Percentiles rank a stretch among this genome's conserved stretches.
phyloP scores from a whole-genome alignment of 2,329 filamentous ascomycete genomes.

The Exophiala xenobiotica region DNA sequence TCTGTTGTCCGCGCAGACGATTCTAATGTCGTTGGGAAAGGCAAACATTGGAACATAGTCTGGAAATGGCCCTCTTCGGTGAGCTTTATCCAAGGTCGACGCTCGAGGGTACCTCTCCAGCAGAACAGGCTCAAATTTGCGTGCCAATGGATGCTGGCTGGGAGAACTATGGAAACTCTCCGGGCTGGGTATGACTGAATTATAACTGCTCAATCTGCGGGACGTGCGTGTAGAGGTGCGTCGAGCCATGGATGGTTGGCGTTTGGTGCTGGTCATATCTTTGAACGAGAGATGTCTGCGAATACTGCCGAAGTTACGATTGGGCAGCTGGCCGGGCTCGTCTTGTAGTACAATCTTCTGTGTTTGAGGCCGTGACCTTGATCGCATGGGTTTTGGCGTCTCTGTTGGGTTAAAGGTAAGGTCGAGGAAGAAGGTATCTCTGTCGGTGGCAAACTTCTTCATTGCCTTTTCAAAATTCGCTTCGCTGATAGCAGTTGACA shows the following conservation, averaged over 20 bases:
- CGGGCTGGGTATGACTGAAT: slow-evolving; percentile 91
- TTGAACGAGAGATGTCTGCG: slow-evolving; percentile 87
- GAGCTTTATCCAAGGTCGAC: slow-evolving; percentile 73
- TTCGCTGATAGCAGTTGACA: slow-evolving; percentile 56
- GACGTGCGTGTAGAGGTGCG: slow-evolving; percentile 76
- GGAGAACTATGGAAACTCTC: slow-evolving; percentile 87
- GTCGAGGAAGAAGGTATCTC: slow-evolving; percentile 90
- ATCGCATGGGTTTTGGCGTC: slow-evolving; percentile 38
- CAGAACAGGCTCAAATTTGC: slow-evolving; percentile 92
- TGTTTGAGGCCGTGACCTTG: slow-evolving; percentile 57
- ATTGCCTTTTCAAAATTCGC: slow-evolving; percentile 93
- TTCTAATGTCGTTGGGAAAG: slow-evolving; percentile 96
- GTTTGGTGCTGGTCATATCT: slow-evolving; percentile 93
- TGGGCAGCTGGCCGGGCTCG: slow-evolving; percentile 47
- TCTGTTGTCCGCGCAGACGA: slow-evolving; percentile 90
- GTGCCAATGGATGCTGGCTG: slow-evolving; percentile 91
- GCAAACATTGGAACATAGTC: slow-evolving; percentile 99
- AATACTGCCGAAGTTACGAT: slow-evolving; percentile 75
- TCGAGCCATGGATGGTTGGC: slow-evolving; percentile 74
- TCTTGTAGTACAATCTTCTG: slow-evolving; percentile 81
- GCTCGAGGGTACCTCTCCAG: slow-evolving; percentile 91
- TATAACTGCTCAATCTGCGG: slow-evolving; percentile 91
- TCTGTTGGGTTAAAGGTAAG: slow-evolving; percentile 84
- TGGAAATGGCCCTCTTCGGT: slow-evolving; percentile 80
- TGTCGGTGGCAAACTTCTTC: slow-evolving; percentile 90